phyloP scores from a whole-genome alignment of 2,329 filamentous ascomycete genomes.

The Daldinia eschscholtzii region DNA sequence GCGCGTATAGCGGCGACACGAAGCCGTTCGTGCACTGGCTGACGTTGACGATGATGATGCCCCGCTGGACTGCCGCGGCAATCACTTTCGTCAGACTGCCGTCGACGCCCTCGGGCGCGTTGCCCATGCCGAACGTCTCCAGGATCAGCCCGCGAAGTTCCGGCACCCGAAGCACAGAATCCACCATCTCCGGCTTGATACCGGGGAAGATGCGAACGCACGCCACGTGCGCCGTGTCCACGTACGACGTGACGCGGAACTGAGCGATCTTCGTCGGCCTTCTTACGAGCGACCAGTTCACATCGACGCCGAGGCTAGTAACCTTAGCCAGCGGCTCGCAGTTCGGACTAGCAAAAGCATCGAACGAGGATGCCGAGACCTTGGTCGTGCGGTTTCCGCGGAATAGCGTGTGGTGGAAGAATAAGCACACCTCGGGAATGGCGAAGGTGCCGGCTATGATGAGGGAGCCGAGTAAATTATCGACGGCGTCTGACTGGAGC shows the following conservation, averaged over 20 bases:
- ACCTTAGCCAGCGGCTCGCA: conserved; percentile 84
- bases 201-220: conserved; percentile 92
- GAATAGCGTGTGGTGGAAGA: conserved; percentile 93
- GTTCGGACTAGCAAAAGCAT: conserved; percentile 92
- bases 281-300: conserved; percentile 83
- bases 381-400: conserved; percentile 91
- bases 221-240: conserved; percentile 90
- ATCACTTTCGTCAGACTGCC: conserved; percentile 84
- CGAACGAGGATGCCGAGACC: conserved; percentile 86
- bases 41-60: conserved; percentile 89
- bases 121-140: conserved; percentile 94
- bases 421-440: conserved; percentile 92
- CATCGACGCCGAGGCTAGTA: conserved; percentile 82
- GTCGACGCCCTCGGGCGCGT: conserved; percentile 85
- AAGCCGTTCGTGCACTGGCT: conserved; percentile 87
- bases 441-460: conserved; percentile 93
- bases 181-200: conserved; percentile 93
- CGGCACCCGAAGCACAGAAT: conserved; percentile 82
- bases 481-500: conserved; percentile 89
- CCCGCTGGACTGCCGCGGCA: conserved; percentile 79
- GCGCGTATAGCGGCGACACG: conserved; percentile 82
- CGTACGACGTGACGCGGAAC: conserved; percentile 78
- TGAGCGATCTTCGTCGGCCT: conserved; percentile 79
- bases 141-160: conserved; percentile 84
- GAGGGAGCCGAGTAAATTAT: conserved; percentile 88